Conservation (phyloP, 177 flowering plant genomes). For the Vitis hybrid region DNA sequence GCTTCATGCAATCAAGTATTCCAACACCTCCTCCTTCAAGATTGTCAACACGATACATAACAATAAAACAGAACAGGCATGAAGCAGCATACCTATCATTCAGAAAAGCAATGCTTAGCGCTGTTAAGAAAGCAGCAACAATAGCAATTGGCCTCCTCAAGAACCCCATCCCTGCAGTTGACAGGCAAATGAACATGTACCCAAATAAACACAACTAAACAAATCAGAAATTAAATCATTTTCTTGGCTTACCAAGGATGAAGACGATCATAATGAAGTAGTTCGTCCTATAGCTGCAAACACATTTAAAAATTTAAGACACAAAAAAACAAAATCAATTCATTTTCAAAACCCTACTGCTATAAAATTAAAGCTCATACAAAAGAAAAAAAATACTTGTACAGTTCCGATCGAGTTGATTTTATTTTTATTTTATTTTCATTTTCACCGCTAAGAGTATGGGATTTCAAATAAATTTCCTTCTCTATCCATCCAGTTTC, state of each 20-base stretch:
- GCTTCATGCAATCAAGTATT: too few relatives aligned
- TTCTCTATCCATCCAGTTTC: background rate
- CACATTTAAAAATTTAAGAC: background rate
- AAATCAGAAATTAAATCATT: background rate
- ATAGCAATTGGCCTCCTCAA: slow-evolving; percentile 82
- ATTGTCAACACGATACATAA: background rate
- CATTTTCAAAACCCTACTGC: background rate
- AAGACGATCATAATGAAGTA: slow-evolving; percentile 81
- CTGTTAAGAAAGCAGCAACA: slow-evolving; percentile 79
- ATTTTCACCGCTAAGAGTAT: too few relatives aligned
- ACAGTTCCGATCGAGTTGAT: too few relatives aligned
- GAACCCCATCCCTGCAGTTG: slow-evolving; percentile 73
- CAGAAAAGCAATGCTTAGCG: slow-evolving; percentile 72
- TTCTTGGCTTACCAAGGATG: slow-evolving; percentile 64
- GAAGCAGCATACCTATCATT: slow-evolving; percentile 75
- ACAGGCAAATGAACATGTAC: background rate
- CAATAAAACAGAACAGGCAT: background rate
- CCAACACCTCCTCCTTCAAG: background rate
- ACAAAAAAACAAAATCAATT: background rate
- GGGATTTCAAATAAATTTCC: background rate
- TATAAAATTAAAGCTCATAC: background rate
- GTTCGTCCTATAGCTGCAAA: slow-evolving; percentile 89
- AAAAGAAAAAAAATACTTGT: background rate
- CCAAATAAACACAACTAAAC: background rate
- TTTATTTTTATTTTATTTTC: too few relatives aligned